These are phyloP conservation scores for Yamagishiella unicocca DNA, from an alignment of 139 green algal genomes.

Conservation along the genomic window DNA sequence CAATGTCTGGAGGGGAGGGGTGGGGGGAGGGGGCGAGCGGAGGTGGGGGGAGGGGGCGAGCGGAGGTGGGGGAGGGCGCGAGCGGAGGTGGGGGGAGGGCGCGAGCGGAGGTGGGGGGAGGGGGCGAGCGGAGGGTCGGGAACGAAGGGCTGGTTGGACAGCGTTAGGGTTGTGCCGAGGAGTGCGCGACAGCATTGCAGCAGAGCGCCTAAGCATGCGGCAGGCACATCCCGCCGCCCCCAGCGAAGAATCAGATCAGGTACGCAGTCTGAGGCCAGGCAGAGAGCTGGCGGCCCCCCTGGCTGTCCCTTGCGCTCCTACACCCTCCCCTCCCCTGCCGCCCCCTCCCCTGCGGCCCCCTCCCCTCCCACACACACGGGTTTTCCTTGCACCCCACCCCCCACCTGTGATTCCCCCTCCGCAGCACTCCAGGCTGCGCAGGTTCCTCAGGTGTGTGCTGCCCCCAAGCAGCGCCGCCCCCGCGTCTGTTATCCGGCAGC, in stretches of 20 bases:
- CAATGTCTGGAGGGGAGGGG: slow-evolving; percentile 1
- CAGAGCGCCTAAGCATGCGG: neutral
- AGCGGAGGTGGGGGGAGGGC: neutral
- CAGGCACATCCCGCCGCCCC: neutral
- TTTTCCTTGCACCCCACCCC: neutral
- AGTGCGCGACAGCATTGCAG: neutral
- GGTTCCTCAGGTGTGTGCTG: neutral
- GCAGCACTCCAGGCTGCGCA: slow-evolving; percentile 47
- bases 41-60: neutral
- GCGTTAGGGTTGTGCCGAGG: no score
- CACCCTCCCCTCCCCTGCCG: neutral
- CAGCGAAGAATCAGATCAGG: no score
- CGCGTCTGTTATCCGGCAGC: slow-evolving; percentile 16
- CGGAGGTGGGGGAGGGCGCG: no score
- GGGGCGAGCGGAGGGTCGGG: no score
- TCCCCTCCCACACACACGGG: neutral
- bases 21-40: neutral
- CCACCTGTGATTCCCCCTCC: slow-evolving; percentile 29
- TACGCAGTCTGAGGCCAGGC: no score
- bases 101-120: neutral
- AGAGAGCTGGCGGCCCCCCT: no score
- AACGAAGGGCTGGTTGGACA: no score
- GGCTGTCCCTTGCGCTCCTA: neutral
- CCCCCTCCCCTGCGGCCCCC: neutral
- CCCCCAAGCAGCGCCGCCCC: slow-evolving; percentile 22